phyloP scores from a whole-genome alignment of 148 eudicot species.

The Gaultheria prostrata region DNA sequence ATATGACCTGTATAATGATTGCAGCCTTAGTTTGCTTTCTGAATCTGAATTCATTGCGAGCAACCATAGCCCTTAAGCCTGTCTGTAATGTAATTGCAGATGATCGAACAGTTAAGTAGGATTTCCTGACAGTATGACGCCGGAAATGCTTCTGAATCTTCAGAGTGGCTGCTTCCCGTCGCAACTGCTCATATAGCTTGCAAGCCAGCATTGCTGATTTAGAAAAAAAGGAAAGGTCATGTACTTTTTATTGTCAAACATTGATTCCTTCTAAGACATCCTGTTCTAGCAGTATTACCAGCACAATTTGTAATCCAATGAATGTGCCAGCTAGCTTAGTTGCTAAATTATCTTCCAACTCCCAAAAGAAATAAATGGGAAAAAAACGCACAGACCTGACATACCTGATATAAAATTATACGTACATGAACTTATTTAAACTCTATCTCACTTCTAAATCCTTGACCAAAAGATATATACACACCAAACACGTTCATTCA shows the following conservation, averaged over 20 bases:
- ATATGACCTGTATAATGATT: constrained; percentile 68
- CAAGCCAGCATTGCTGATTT: constrained; percentile 62
- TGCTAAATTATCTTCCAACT: background rate
- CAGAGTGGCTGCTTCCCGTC: constrained; percentile 78
- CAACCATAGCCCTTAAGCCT: constrained; percentile 90
- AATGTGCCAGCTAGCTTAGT: background rate
- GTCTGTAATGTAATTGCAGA: constrained; percentile 74
- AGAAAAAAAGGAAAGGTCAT: background rate
- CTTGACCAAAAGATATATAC: background rate
- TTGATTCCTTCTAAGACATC: background rate
- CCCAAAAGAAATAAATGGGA: background rate
- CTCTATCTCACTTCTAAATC: background rate
- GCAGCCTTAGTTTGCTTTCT: constrained; percentile 85
- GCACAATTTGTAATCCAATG: background rate
- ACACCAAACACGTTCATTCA: background rate
- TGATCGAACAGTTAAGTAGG: constrained; percentile 41
- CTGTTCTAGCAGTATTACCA: constrained; percentile 1
- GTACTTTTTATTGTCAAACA: background rate
- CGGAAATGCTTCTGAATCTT: constrained; percentile 87
- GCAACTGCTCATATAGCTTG: constrained; percentile 73
- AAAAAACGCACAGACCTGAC: background rate
- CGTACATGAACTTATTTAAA: background rate
- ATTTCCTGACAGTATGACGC: constrained; percentile 46
- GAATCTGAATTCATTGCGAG: constrained; percentile 80
- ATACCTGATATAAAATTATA: background rate